Base-by-base conservation (phyloP, 257 asterid species). In the Cinchona pubescens region DNA sequence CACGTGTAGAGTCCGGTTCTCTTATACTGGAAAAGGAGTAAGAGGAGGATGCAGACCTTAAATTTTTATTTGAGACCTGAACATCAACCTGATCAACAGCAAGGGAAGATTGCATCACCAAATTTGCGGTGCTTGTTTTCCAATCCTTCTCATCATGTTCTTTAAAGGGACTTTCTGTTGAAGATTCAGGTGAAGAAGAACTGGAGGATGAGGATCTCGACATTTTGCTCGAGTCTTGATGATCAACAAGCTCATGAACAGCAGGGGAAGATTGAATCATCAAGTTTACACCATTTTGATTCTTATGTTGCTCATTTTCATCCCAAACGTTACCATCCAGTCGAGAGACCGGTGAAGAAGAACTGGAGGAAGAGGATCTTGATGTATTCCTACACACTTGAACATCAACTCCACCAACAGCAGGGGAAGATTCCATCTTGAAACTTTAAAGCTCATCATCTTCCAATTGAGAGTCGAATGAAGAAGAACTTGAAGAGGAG, bases 1-100 rank as follows among this genome's bases (percentile, higher is more conserved):
- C 74, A 62, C 66, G 75, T 13, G 82, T 77, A 70, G 86, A 76
- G 66, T 84, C 40, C 5, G 74, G 65, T 84, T n/a, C n/a, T n/a
- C n/a, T n/a, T n/a, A n/a, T n/a, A n/a, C 82, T 1, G 82, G 82
- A 7, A 84, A 82, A 38, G 79, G 76, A 66, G 75, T 34, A 29
- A 9, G 71, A 38, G 43, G 71, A 46, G 38, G 75, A 64, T 59
- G 83, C 64, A 35, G 82, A 37, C 13, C 67, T 76, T 59, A 65
- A 30, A 1, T n/a, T 65, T 32, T 76, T 27, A 11, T 18, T 43
- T 32, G 76, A 51, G 23, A 71, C 61, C 43, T 43, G 71, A 71
- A 56, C 53, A 42, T 73, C 77, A 34, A 63, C 64, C 55, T 72
- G 74, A 61, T 60, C 83, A 12, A 55, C 9, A 23, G 69, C 23